Conservation (phyloP, 2,329 filamentous ascomycete species). For the Coniochaeta hoffmannii region DNA sequence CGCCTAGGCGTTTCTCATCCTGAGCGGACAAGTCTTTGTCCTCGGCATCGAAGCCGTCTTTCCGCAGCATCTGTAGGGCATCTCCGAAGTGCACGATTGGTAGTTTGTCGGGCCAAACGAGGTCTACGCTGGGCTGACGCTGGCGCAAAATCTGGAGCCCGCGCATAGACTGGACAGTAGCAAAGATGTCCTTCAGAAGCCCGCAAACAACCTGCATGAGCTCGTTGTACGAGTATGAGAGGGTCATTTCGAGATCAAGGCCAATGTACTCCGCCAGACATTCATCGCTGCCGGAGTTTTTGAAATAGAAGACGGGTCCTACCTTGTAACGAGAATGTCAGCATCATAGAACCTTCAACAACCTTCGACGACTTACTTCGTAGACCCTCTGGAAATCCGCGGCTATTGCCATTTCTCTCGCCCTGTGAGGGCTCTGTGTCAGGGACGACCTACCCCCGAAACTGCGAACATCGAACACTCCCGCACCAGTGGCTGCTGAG, state of each 20-base stretch:
- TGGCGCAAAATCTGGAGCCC: constrained; percentile 72
- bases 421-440: constrained; percentile 84
- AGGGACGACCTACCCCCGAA: constrained; percentile 82
- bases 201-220: constrained; percentile 71
- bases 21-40: constrained; percentile 77
- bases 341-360: background rate
- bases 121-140: constrained; percentile 78
- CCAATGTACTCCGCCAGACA: constrained; percentile 94
- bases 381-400: constrained; percentile 86
- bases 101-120: constrained; percentile 81
- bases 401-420: constrained; percentile 88
- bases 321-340: constrained; percentile 31
- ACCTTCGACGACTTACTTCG: constrained; percentile 39
- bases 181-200: constrained; percentile 74
- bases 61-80: constrained; percentile 73
- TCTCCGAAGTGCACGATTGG: constrained; percentile 74
- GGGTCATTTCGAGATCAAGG: constrained; percentile 86
- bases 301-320: constrained; percentile 83
- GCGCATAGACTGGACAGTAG: constrained; percentile 62
- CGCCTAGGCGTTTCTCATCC: constrained; percentile 79
- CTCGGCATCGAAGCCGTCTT: constrained; percentile 64
- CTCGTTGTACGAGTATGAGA: constrained; percentile 85
- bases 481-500: constrained; percentile 79
- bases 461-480: constrained; percentile 88
- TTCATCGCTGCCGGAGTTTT: constrained; percentile 92